phyloP scores from a whole-genome alignment of 176 grass and related monocot genomes.

The Ampelocalamus luodianensis region DNA sequence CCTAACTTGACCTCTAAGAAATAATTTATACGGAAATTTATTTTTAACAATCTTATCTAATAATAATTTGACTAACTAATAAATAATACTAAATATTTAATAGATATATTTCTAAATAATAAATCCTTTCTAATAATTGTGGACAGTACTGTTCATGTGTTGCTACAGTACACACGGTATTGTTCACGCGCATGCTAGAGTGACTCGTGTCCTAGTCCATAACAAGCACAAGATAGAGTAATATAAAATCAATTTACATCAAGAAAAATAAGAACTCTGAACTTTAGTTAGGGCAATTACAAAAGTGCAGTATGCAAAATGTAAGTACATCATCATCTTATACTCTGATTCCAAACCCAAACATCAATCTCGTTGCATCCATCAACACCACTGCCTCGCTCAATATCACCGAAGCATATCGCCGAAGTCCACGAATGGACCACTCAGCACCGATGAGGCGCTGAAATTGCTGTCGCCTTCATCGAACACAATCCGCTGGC shows the following conservation, averaged over 20 bases:
- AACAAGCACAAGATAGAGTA: too few relatives aligned
- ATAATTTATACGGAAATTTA: too few relatives aligned
- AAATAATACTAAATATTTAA: too few relatives aligned
- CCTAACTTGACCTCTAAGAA: too few relatives aligned
- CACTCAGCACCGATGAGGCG: constrained; percentile 53
- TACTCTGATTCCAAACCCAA: neutral
- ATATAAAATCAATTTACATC: neutral
- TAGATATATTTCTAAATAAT: too few relatives aligned
- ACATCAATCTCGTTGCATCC: neutral
- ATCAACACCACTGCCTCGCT: neutral
- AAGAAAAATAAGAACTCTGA: neutral
- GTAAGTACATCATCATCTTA: neutral
- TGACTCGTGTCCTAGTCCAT: too few relatives aligned
- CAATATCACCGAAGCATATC: constrained; percentile 69
- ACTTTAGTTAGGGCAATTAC: constrained; percentile 7
- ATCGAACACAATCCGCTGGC: constrained; percentile 56
- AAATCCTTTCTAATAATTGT: too few relatives aligned
- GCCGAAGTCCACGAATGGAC: constrained; percentile 43
- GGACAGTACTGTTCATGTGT: too few relatives aligned
- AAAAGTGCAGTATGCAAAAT: neutral
- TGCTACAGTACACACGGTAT: too few relatives aligned
- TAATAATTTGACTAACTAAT: too few relatives aligned
- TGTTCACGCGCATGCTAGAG: too few relatives aligned
- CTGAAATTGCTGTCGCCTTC: constrained; percentile 53
- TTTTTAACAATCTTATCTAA: too few relatives aligned